phyloP scores from a whole-genome alignment of 2,329 filamentous ascomycete species.

The Lecanicillium sp. region DNA sequence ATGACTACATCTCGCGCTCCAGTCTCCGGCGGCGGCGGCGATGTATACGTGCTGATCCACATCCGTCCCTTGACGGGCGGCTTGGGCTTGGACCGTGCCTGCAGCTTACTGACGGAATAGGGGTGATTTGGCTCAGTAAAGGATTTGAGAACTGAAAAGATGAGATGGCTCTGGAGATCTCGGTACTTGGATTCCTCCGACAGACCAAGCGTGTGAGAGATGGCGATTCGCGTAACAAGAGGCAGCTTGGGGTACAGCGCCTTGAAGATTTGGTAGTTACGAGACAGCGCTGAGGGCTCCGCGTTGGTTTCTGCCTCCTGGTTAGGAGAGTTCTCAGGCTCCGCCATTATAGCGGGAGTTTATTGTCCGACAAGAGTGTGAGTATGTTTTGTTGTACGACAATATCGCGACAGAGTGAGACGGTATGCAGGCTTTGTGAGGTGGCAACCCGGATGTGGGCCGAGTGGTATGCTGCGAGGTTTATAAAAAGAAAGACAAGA shows the following conservation, averaged over 20 bases:
- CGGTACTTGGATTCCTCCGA: slow-evolving; percentile 68
- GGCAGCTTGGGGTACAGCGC: slow-evolving; percentile 49
- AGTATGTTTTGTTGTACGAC: too few relatives aligned
- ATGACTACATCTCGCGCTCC: slow-evolving; percentile 50
- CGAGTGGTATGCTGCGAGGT: neutral
- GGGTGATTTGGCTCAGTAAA: slow-evolving; percentile 36
- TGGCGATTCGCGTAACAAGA: slow-evolving; percentile 50
- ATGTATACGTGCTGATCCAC: slow-evolving; percentile 68
- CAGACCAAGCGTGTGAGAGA: slow-evolving; percentile 56
- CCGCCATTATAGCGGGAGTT: slow-evolving; percentile 2
- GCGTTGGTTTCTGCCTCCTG: slow-evolving; percentile 9
- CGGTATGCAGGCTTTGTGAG: too few relatives aligned
- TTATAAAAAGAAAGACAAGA: too few relatives aligned
- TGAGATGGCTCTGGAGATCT: slow-evolving; percentile 67
- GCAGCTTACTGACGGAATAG: slow-evolving; percentile 49
- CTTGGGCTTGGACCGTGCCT: slow-evolving; percentile 54
- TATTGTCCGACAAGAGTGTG: too few relatives aligned
- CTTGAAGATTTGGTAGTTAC: slow-evolving; percentile 10
- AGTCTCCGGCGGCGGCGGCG: slow-evolving; percentile 50
- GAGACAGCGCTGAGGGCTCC: neutral
- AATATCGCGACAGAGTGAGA: too few relatives aligned
- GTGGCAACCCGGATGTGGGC: too few relatives aligned
- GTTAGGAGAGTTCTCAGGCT: neutral
- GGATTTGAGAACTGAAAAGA: slow-evolving; percentile 62
- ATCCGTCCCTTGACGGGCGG: slow-evolving; percentile 66